phyloP scores from a whole-genome alignment of 192 early-diverging fungal genomes.

The Geranomyces michiganensis region DNA sequence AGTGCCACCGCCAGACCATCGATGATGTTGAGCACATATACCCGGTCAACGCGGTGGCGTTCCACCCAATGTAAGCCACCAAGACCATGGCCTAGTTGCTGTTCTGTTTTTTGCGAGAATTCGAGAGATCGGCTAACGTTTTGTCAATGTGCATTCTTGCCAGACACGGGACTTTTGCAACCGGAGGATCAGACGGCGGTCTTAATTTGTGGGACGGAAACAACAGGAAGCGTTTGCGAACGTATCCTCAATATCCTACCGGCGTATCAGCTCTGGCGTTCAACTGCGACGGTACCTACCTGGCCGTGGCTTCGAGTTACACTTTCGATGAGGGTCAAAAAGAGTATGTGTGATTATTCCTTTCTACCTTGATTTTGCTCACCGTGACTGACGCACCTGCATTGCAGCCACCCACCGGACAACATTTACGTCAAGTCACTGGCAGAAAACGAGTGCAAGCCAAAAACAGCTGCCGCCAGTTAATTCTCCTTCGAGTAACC shows the following conservation, averaged over 20 bases:
- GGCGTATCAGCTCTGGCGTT: constrained; percentile 82
- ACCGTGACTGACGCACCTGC: constrained; percentile 6
- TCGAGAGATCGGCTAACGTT: too few species aligned
- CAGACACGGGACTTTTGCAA: constrained; percentile 91
- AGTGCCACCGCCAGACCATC: constrained; percentile 84
- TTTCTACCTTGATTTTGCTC: not conserved
- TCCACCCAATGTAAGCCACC: constrained; percentile 78
- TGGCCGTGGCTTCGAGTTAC: constrained; percentile 91
- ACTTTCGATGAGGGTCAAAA: constrained; percentile 95
- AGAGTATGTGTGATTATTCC: constrained; percentile 50
- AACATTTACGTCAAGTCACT: constrained; percentile 75
- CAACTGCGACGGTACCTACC: constrained; percentile 70
- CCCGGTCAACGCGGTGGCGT: constrained; percentile 91
- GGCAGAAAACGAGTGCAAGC: constrained; percentile 58
- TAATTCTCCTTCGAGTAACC: too few species aligned
- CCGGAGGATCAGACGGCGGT: constrained; percentile 91
- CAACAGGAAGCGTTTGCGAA: constrained; percentile 85
- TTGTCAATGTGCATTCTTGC: too few species aligned
- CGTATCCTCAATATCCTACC: constrained; percentile 81
- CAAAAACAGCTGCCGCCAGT: not conserved
- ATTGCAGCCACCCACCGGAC: constrained; percentile 47
- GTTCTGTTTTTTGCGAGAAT: too few species aligned
- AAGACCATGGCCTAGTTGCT: too few species aligned
- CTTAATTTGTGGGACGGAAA: constrained; percentile 92
- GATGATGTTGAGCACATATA: constrained; percentile 84